Conservation (phyloP, 1,284 basidiomycete genomes). For the Cryptococcus neoformans region DNA sequence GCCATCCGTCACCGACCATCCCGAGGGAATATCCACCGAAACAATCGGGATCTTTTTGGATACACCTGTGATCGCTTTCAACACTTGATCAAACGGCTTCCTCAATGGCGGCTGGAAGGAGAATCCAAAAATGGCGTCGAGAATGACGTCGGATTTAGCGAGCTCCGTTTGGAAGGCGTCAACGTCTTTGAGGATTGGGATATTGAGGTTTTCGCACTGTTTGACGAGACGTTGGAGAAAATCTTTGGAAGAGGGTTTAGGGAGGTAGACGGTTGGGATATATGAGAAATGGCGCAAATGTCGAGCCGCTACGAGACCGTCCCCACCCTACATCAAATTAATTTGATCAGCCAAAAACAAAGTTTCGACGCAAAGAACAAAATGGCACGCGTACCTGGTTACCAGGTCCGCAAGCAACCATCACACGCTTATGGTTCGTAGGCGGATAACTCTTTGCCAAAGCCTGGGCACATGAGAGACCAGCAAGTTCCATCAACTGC, state of each 20-base stretch:
- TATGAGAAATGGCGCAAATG: constrained; percentile 92
- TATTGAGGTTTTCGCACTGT: constrained; percentile 84
- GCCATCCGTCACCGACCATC: constrained; percentile 72
- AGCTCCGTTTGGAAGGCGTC: constrained; percentile 58
- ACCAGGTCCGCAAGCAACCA: constrained; percentile 95
- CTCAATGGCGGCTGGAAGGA: constrained; percentile 88
- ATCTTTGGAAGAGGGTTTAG: constrained; percentile 78
- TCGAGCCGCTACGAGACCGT: constrained; percentile 93
- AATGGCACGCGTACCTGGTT: constrained; percentile 60
- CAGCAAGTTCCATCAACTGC: constrained; percentile 95
- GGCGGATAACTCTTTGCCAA: constrained; percentile 71
- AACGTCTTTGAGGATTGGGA: constrained; percentile 62
- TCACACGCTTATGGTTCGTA: constrained; percentile 64
- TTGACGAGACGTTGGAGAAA: constrained; percentile 80
- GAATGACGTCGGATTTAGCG: constrained; percentile 69
- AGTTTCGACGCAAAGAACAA: not conserved
- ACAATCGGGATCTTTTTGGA: constrained; percentile 69
- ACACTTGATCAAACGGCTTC: constrained; percentile 75
- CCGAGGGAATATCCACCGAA: constrained; percentile 92
- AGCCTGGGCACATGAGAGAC: constrained; percentile 88
- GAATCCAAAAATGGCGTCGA: constrained; percentile 98
- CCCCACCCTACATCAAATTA: constrained; percentile 63
- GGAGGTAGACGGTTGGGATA: constrained; percentile 79
- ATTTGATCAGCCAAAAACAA: not conserved
- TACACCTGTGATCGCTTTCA: constrained; percentile 61